Percentiles rank a stretch among this genome's conserved stretches.
Evolutionary conservation across 148 eudicot species (phyloP).

Genomic region (Camellia japonica): DNA sequence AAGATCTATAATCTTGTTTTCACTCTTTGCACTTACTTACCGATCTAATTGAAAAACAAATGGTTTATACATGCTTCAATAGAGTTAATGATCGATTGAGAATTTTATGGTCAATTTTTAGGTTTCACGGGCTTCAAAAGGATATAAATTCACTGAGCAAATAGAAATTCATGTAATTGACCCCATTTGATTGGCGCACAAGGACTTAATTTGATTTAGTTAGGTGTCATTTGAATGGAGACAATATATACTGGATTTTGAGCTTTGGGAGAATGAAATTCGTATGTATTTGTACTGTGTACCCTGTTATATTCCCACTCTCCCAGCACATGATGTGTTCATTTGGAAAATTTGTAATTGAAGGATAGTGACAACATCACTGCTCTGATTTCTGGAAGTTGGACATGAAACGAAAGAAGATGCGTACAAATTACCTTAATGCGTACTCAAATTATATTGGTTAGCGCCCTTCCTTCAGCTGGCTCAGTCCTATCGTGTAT

Average conservation of each 20-base stretch:
- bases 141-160: too few species aligned
- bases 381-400: not conserved
- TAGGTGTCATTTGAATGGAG: not conserved
- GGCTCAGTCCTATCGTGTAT: too few species aligned
- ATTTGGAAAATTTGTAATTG: not conserved
- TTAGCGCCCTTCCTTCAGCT: too few species aligned
- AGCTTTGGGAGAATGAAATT: not conserved
- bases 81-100: not conserved
- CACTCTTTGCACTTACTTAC: not conserved
- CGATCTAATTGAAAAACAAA: not conserved
- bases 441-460: too few species aligned
- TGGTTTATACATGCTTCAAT: not conserved
- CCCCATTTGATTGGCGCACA: too few species aligned
- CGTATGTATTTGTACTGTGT: not conserved
- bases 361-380: not conserved
- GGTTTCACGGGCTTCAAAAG: not conserved
- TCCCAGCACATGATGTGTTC: not conserved
- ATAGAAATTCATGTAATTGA: too few species aligned
- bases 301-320: not conserved
- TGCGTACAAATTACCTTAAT: not conserved
- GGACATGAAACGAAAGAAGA: not conserved
- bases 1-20: not conserved
- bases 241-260: not conserved
- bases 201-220: too few species aligned
- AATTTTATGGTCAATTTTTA: not conserved